Evolutionary conservation across 2,329 filamentous ascomycete genomes (phyloP).

Genomic region (Aureobasidium musti): DNA sequence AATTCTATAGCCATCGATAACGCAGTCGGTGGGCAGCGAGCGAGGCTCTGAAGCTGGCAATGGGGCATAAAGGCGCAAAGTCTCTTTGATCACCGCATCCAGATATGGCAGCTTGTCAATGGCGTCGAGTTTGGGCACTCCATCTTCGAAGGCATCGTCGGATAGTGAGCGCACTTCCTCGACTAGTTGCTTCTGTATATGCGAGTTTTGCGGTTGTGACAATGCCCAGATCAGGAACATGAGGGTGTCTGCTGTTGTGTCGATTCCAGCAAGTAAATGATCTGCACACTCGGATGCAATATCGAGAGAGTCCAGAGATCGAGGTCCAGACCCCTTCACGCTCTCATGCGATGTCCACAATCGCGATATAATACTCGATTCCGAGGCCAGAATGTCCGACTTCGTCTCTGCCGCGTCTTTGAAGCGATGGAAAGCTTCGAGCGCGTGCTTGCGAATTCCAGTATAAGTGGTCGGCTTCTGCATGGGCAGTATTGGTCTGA

Average conservation of each 20-base stretch:
- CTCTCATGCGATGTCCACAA: conserved; percentile 43
- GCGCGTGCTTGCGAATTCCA: conserved; percentile 52
- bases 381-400: conserved; percentile 26
- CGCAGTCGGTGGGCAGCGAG: conserved; percentile 41
- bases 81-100: conserved; percentile 42
- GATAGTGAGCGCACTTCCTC: conserved; percentile 44
- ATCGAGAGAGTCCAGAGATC: conserved; percentile 47
- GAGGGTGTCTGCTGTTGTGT: conserved; percentile 56
- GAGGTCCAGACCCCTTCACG: conserved; percentile 9
- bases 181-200: conserved; percentile 51
- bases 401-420: conserved; percentile 35
- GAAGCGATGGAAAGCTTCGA: conserved; percentile 41
- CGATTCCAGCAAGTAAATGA: conserved; percentile 56
- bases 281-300: conserved; percentile 58
- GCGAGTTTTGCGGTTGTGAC: conserved; percentile 47
- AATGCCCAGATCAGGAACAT: conserved; percentile 56
- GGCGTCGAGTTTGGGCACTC: conserved; percentile 46
- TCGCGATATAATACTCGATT: conserved; percentile 44
- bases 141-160: conserved; percentile 27
- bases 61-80: conserved; percentile 47
- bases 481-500: conserved; percentile 52
- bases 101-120: conserved; percentile 40
- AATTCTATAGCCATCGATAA: conserved; percentile 40
- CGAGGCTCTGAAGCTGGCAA: conserved; percentile 56
- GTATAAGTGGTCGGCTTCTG: conserved; percentile 55